phyloP scores from a whole-genome alignment of 2,329 filamentous ascomycete species.

The Thelonectria blattea region DNA sequence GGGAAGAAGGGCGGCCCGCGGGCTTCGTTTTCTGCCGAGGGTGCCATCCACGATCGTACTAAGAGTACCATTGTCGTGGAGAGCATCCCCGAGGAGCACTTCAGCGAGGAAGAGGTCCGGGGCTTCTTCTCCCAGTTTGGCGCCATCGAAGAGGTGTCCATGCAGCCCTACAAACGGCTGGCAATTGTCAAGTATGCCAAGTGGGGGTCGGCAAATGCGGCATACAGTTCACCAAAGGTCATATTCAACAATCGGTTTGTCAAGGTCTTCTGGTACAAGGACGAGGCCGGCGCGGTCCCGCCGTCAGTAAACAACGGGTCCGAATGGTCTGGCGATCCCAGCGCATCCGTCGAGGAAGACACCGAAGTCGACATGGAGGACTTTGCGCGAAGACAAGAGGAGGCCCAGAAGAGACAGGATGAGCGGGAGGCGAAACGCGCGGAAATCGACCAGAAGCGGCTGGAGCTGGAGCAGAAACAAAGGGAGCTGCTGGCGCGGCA shows the following conservation, averaged over 20 bases:
- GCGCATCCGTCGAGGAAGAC: conserved; percentile 41
- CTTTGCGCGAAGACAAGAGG: conserved; percentile 70
- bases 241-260: conserved; percentile 88
- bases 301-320: conserved; percentile 36
- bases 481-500: conserved; percentile 67
- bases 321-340: conserved; percentile 36
- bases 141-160: conserved; percentile 64
- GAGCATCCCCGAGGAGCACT: conserved; percentile 75
- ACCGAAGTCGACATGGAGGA: conserved; percentile 72
- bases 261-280: conserved; percentile 79
- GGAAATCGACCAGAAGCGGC: conserved; percentile 66
- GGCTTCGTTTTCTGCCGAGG: conserved; percentile 68
- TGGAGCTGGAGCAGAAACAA: conserved; percentile 69
- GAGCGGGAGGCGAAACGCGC: conserved; percentile 68
- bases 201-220: conserved; percentile 70
- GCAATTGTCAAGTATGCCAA: conserved; percentile 73
- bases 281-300: conserved; percentile 48
- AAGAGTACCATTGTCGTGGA: conserved; percentile 77
- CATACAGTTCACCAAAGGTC: conserved; percentile 77
- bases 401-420: conserved; percentile 72
- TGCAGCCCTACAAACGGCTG: conserved; percentile 70
- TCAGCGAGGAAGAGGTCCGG: conserved; percentile 68
- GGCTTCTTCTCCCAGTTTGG: conserved; percentile 78
- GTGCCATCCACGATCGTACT: conserved; percentile 65
- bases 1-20: conserved; percentile 46